Conservation (phyloP, 305 asterid genomes). For the Fraxinus xanthoxyloides region DNA sequence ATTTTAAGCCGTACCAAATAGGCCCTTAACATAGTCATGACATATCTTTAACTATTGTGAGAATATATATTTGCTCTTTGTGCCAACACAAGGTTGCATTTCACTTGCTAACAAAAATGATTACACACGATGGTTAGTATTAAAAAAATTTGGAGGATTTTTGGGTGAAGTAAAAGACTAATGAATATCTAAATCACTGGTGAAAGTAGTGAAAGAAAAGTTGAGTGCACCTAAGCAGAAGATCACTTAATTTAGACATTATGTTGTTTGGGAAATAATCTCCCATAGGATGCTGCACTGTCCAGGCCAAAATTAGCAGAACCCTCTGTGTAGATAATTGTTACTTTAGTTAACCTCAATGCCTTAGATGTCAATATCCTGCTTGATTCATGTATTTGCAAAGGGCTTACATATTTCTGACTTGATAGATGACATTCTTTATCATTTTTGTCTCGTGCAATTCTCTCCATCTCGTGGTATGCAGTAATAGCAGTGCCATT, state of each 20-base stretch:
- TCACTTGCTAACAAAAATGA: conserved; percentile 4
- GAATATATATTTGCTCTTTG: conserved; percentile 9
- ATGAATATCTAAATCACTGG: not conserved
- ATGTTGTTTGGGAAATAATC: not conserved
- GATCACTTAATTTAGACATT: not conserved
- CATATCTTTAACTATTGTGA: conserved; percentile 10
- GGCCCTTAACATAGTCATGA: conserved; percentile 7
- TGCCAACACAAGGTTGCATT: conserved; percentile 13
- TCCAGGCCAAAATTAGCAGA: not conserved
- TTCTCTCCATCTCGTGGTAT: not conserved
- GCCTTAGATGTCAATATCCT: not conserved
- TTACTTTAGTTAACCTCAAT: not conserved
- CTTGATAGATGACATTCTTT: not conserved
- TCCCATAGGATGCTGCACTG: not conserved
- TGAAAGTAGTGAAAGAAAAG: conserved; percentile 1
- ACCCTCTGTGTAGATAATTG: not conserved
- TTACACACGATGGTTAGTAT: conserved; percentile 12
- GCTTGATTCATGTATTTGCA: not conserved
- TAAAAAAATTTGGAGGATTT: conserved; percentile 2
- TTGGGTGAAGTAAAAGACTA: not conserved
- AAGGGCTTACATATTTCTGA: not conserved
- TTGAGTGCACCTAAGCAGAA: not conserved
- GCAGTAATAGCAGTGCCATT: not conserved
- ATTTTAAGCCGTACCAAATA: no score
- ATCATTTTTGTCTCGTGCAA: not conserved